phyloP scores from a whole-genome alignment of 352 stramenopile species.

The Phytophthora pseudosyringae region DNA sequence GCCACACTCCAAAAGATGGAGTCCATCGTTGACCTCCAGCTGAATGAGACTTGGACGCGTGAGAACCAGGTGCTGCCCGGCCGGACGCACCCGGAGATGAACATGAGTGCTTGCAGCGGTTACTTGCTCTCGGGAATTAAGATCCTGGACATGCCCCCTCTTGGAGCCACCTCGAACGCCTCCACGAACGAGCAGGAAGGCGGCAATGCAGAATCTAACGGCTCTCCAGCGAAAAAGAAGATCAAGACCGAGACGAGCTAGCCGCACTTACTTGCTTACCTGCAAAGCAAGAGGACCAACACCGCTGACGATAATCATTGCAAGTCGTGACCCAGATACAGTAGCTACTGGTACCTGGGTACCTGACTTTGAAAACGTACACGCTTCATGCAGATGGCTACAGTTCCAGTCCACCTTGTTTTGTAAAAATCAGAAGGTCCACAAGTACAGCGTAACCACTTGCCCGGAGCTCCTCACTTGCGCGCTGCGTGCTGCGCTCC shows the following conservation, averaged over 20 bases:
- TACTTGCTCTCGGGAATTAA: constrained; percentile 96
- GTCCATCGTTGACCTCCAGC: constrained; percentile 92
- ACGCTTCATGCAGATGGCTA: too few relatives aligned
- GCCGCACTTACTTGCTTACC: too few relatives aligned
- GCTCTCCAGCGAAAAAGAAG: constrained; percentile 28
- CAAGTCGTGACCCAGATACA: too few relatives aligned
- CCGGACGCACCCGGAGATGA: constrained; percentile 96
- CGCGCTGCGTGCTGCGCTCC: background rate
- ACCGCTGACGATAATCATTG: too few relatives aligned
- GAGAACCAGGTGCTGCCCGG: constrained; percentile 95
- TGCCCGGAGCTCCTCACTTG: constrained; percentile 3
- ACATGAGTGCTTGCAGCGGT: constrained; percentile 95
- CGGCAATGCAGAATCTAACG: background rate
- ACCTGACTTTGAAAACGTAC: too few relatives aligned
- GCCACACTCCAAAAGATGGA: constrained; percentile 89
- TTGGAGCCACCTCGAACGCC: constrained; percentile 2
- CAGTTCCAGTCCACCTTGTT: background rate
- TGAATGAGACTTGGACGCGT: constrained; percentile 96
- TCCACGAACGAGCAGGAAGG: background rate
- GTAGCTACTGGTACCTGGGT: too few relatives aligned
- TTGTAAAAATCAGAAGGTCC: constrained; percentile 4
- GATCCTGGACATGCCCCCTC: constrained; percentile 53
- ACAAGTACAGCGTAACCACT: background rate
- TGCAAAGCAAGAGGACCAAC: too few relatives aligned
- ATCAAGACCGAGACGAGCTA: constrained; percentile 28